Evolutionary conservation across 192 early-diverging fungal genomes (phyloP).

Genomic region (Mortierella claussenii): DNA sequence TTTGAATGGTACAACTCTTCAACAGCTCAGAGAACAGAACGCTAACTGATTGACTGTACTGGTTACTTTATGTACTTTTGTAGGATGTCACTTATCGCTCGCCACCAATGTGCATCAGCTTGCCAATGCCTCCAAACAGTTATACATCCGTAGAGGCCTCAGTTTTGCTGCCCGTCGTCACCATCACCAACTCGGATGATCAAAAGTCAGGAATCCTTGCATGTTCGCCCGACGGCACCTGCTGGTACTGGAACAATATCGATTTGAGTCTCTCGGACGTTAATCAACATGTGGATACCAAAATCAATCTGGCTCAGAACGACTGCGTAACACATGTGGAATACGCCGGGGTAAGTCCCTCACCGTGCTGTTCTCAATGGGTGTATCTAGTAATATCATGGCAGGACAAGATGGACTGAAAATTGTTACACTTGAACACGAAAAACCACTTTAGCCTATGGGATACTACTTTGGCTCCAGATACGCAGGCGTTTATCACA

Average conservation of each 20-base stretch:
- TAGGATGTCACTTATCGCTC: slow-evolving; percentile 37
- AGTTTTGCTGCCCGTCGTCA: slow-evolving; percentile 33
- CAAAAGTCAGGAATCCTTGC: slow-evolving; percentile 29
- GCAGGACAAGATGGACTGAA: too few species aligned
- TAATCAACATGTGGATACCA: slow-evolving; percentile 32
- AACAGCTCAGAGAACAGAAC: too few species aligned
- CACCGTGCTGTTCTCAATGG: not conserved
- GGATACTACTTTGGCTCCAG: slow-evolving; percentile 42
- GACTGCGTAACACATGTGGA: slow-evolving; percentile 39
- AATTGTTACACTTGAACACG: too few species aligned
- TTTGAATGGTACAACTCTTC: too few species aligned
- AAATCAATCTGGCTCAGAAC: slow-evolving; percentile 25
- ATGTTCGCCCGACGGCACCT: slow-evolving; percentile 45
- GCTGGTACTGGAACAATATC: slow-evolving; percentile 52
- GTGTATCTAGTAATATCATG: too few species aligned
- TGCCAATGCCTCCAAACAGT: slow-evolving; percentile 49
- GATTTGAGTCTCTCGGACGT: slow-evolving; percentile 45
- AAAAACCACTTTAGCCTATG: too few species aligned
- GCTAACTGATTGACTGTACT: too few species aligned
- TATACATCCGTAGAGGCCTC: slow-evolving; percentile 13
- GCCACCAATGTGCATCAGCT: slow-evolving; percentile 37
- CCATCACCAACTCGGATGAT: slow-evolving; percentile 44
- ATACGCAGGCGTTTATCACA: slow-evolving; percentile 22
- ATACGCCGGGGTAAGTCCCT: slow-evolving; percentile 45
- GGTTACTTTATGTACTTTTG: not conserved